These are phyloP conservation scores for Tolypocladium endophyticum DNA, from an alignment of 2,329 filamentous ascomycete genomes.

Conservation along the genomic window DNA sequence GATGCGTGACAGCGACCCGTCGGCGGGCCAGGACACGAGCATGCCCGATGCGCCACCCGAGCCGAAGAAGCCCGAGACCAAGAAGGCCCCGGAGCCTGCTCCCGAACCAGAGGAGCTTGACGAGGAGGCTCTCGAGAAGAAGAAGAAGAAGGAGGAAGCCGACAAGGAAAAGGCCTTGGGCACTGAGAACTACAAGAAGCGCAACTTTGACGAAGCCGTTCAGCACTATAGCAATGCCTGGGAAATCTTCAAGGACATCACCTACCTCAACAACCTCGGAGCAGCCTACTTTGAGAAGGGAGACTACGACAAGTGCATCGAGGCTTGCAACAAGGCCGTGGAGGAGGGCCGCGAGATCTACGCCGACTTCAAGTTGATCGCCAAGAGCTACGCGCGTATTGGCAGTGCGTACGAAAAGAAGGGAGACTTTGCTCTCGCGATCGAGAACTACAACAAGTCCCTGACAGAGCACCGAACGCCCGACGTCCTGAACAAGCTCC, in stretches of 20 bases:
- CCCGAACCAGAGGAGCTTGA: constrained; percentile 61
- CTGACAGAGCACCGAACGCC: constrained; percentile 95
- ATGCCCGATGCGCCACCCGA: constrained; percentile 59
- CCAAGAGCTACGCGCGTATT: constrained; percentile 95
- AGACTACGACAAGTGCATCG: constrained; percentile 79
- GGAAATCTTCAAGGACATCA: constrained; percentile 92
- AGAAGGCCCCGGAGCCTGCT: constrained; percentile 45
- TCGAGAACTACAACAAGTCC: constrained; percentile 86
- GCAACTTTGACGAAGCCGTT: constrained; percentile 90
- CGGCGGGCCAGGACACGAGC: constrained; percentile 46
- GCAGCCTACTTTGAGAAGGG: constrained; percentile 95
- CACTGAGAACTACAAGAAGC: constrained; percentile 96
- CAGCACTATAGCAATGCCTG: constrained; percentile 91
- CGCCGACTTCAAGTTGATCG: constrained; percentile 96
- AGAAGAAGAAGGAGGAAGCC: constrained; percentile 83
- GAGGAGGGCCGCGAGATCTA: constrained; percentile 82
- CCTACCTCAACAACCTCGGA: constrained; percentile 92
- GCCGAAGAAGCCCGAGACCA: constrained; percentile 31
- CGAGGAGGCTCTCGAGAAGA: constrained; percentile 73
- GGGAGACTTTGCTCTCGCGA: constrained; percentile 67
- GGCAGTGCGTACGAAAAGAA: constrained; percentile 88
- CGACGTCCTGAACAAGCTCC: constrained; percentile 86
- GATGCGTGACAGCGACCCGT: constrained; percentile 25
- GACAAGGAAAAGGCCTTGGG: constrained; percentile 92
- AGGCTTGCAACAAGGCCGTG: constrained; percentile 77